Conservation (phyloP, 768 basidiomycete genomes). For the Boletus reticulatus region DNA sequence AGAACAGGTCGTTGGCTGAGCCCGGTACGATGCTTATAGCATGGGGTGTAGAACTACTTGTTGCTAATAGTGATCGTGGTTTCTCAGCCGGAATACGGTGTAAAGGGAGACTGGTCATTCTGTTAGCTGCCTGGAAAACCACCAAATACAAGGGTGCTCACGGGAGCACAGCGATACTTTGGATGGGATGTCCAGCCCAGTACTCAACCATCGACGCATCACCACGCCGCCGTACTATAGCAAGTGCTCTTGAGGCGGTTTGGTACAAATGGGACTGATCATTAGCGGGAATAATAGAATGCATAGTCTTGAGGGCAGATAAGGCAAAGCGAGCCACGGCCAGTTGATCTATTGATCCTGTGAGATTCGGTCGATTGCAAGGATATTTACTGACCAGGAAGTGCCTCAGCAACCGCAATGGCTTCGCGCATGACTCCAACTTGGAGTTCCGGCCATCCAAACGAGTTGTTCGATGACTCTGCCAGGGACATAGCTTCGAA, state of each 20-base stretch:
- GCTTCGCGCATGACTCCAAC: slow-evolving; percentile 92
- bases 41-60: slow-evolving; percentile 36
- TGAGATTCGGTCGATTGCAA: background rate
- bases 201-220: slow-evolving; percentile 70
- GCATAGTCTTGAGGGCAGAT: slow-evolving; percentile 77
- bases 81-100: slow-evolving; percentile 76
- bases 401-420: slow-evolving; percentile 83
- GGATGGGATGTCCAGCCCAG: slow-evolving; percentile 81
- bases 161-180: slow-evolving; percentile 78
- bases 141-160: slow-evolving; percentile 37
- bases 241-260: slow-evolving; percentile 69
- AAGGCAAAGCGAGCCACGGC: slow-evolving; percentile 86
- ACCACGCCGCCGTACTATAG: slow-evolving; percentile 75
- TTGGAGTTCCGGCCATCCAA: slow-evolving; percentile 95
- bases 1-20: slow-evolving; percentile 73
- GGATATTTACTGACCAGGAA: slow-evolving; percentile 64
- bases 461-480: slow-evolving; percentile 44
- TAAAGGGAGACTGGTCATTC: slow-evolving; percentile 55
- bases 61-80: slow-evolving; percentile 51
- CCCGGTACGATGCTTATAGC: slow-evolving; percentile 49
- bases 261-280: slow-evolving; percentile 83
- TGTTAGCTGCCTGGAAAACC: background rate
- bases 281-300: slow-evolving; percentile 60
- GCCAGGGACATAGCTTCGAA: slow-evolving; percentile 42
- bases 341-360: slow-evolving; percentile 60